These are phyloP conservation scores for Pseudogymnoascus sp. DNA, from an alignment of 2,329 filamentous ascomycete species.

Conservation along the genomic window DNA sequence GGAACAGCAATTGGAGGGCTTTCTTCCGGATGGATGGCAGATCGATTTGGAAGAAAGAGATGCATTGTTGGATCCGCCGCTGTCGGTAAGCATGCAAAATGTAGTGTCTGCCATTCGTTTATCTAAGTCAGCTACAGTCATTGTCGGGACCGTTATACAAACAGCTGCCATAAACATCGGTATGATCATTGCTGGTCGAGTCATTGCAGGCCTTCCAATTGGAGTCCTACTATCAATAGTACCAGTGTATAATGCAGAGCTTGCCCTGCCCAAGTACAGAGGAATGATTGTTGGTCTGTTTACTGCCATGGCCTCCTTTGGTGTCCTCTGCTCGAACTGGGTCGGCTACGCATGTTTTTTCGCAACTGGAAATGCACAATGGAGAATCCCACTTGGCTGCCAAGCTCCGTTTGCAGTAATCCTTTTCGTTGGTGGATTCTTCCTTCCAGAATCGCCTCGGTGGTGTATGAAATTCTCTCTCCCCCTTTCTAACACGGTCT, in stretches of 20 bases:
- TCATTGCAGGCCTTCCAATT: constrained; percentile 43
- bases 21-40: neutral
- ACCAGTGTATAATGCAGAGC: constrained; percentile 27
- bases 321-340: constrained; percentile 48
- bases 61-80: neutral
- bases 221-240: constrained; percentile 24
- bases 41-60: neutral
- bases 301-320: constrained; percentile 46
- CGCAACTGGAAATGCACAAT: constrained; percentile 44
- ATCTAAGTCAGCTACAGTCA: constrained; percentile 2
- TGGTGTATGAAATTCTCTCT: neutral
- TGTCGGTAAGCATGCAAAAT: neutral
- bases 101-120: neutral
- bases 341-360: constrained; percentile 48
- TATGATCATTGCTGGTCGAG: constrained; percentile 40
- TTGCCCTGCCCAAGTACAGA: constrained; percentile 21
- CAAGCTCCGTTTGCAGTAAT: constrained; percentile 51
- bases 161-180: constrained; percentile 22
- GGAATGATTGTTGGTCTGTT: constrained; percentile 23
- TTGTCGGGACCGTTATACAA: constrained; percentile 24
- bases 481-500: neutral
- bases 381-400: constrained; percentile 47
- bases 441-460: constrained; percentile 50
- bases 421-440: constrained; percentile 46
- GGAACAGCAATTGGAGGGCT: neutral